These are phyloP conservation scores for Pleurotus platypus DNA, from an alignment of 768 basidiomycete genomes.

Conservation along the genomic window DNA sequence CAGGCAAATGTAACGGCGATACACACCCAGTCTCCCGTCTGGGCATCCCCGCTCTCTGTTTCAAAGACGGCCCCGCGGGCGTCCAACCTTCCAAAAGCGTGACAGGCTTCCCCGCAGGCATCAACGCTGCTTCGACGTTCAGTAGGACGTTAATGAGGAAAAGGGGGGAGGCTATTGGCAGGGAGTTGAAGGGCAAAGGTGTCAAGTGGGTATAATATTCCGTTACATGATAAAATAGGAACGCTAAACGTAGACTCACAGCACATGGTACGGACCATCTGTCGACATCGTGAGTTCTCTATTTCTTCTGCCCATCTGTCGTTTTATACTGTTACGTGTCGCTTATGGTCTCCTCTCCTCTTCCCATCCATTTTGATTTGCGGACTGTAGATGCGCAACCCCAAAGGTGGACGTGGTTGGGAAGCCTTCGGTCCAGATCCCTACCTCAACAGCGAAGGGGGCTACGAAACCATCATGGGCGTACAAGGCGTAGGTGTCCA, in stretches of 20 bases:
- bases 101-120: not conserved
- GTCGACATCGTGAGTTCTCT: not conserved
- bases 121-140: slow-evolving; percentile 20
- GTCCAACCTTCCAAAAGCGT: not conserved
- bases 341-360: not conserved
- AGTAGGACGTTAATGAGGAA: slow-evolving; percentile 60
- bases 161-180: slow-evolving; percentile 58
- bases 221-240: not conserved
- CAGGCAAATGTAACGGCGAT: not conserved
- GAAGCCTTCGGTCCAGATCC: slow-evolving; percentile 46
- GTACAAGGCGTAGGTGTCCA: slow-evolving; percentile 48
- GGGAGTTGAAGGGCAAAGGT: slow-evolving; percentile 70
- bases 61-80: not conserved
- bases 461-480: slow-evolving; percentile 49
- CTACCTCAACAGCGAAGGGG: slow-evolving; percentile 48
- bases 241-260: not conserved
- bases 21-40: not conserved
- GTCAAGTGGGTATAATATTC: slow-evolving; percentile 28
- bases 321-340: not conserved
- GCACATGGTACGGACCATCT: not conserved
- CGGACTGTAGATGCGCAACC: not conserved
- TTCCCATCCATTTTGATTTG: too few species aligned
- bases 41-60: not conserved
- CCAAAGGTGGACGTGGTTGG: not conserved
- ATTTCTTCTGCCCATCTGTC: not conserved